Conservation (phyloP, 2,329 filamentous ascomycete species). For the Cladosporium phlei region DNA sequence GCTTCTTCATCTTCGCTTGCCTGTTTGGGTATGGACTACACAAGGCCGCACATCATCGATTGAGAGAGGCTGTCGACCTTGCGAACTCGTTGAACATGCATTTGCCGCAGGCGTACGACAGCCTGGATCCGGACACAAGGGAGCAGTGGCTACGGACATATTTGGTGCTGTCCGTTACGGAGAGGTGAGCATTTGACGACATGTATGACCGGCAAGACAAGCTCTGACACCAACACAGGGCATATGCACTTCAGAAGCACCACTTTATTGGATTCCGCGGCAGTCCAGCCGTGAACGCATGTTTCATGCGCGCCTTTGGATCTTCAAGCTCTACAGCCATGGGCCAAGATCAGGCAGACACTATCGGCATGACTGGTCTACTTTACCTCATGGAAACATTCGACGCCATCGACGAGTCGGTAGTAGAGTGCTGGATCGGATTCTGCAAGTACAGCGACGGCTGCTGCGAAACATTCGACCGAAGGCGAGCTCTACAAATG, state of each 20-base stretch:
- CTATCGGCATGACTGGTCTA: slow-evolving; percentile 39
- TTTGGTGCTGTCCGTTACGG: slow-evolving; percentile 32
- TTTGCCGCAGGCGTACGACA: slow-evolving; percentile 36
- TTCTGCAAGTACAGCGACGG: slow-evolving; percentile 32
- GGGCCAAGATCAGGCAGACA: slow-evolving; percentile 41
- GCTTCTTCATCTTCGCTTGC: slow-evolving; percentile 31
- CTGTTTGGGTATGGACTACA: slow-evolving; percentile 26
- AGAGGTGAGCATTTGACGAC: slow-evolving; percentile 14
- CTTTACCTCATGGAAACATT: slow-evolving; percentile 42
- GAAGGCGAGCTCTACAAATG: slow-evolving; percentile 30
- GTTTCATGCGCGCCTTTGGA: slow-evolving; percentile 39
- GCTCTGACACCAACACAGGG: slow-evolving; percentile 29
- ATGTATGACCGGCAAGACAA: no score
- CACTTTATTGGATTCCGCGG: slow-evolving; percentile 41
- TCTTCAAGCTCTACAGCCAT: slow-evolving; percentile 34
- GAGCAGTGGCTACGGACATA: slow-evolving; percentile 38
- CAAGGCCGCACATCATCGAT: slow-evolving; percentile 26
- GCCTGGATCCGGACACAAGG: slow-evolving; percentile 34
- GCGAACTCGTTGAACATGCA: slow-evolving; percentile 39
- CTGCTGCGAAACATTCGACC: slow-evolving; percentile 33
- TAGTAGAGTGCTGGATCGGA: slow-evolving; percentile 42
- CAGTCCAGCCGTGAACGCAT: slow-evolving; percentile 36
- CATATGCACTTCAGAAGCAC: slow-evolving; percentile 40
- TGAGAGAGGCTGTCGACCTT: slow-evolving; percentile 34
- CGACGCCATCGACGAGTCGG: slow-evolving; percentile 41